phyloP scores from a whole-genome alignment of 441 rosid species.

The Populus hybrid region DNA sequence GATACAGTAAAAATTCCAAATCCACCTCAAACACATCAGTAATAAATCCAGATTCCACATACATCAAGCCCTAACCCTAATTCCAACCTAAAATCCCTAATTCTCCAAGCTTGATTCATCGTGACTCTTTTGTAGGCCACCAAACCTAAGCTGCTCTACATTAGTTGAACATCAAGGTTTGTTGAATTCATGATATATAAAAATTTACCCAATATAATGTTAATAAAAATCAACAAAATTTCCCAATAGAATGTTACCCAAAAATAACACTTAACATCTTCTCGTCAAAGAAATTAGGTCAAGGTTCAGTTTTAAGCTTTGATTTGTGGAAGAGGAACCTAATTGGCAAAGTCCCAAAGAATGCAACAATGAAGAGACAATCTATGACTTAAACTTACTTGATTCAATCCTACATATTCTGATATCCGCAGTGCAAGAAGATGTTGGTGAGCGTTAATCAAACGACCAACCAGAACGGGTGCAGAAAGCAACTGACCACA shows the following conservation, averaged over 20 bases:
- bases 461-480: slow-evolving; percentile 77
- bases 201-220: background rate
- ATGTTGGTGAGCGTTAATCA: slow-evolving; percentile 83
- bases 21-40: background rate
- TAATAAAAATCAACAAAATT: background rate
- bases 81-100: background rate
- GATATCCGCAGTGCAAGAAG: slow-evolving; percentile 87
- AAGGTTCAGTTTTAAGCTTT: background rate
- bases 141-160: background rate
- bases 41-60: background rate
- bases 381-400: slow-evolving; percentile 43
- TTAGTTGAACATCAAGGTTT: background rate
- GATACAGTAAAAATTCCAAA: background rate
- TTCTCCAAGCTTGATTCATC: background rate
- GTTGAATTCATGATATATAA: background rate
- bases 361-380: background rate
- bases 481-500: slow-evolving; percentile 72
- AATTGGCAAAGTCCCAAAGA: background rate
- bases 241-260: background rate
- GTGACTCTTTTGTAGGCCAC: background rate
- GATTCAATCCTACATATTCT: slow-evolving; percentile 89
- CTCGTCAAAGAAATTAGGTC: background rate
- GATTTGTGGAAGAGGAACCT: background rate
- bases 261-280: background rate
- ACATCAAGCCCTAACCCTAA: background rate